Base-by-base conservation (phyloP, 2,329 filamentous ascomycete genomes). In the Colletotrichum musicola region DNA sequence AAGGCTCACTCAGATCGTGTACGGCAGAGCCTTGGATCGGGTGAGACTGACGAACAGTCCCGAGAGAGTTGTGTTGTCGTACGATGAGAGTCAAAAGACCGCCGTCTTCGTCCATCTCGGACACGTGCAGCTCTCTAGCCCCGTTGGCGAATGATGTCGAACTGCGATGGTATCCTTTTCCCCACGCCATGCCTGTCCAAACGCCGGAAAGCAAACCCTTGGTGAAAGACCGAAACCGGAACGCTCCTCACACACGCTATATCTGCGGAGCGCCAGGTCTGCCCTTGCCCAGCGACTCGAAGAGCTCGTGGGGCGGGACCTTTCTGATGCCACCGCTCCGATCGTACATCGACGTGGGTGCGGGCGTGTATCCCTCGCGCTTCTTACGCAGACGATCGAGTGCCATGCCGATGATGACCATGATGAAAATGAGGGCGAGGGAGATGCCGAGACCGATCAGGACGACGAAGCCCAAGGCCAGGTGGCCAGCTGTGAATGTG, bases 391-490 rank as follows among this genome's bases (percentile, higher is more conserved):
- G 84, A 69, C 93, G 89, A 81, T 96, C 93, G 65, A 94, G 85
- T 51, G 93, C 75, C 70, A 97, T 88, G 71, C 93, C 93, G 20
- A 88, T 87, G 57, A 93, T 85, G 61, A 97, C 92, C 60, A 97
- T 85, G 53, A 95, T 81, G 79, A 95, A 91, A 74, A 93, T 93
- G 69, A 95, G 82, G 30, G 85, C 92, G 1, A 97, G 88, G 1
- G 94, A 88, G 68, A 96, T 93, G 64, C 89, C 93, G 42, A 97
- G 88, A 20, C 89, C 90, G 72, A 97, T 95, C 13, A 97, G 87
- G 46, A 97, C 92, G 63, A 97, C 86, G 71, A 93, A 92, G 54
- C 92, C 93, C 51, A 93, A 82, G 12, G 92, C 89, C 74, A 96
- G 84, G 73, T 89, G 85, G 57, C 83, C 82, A 70, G 80, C 86